Evolutionary conservation across 495 filamentous ascomycete species (phyloP).

Genomic region (Talaromyces borbonicus): DNA sequence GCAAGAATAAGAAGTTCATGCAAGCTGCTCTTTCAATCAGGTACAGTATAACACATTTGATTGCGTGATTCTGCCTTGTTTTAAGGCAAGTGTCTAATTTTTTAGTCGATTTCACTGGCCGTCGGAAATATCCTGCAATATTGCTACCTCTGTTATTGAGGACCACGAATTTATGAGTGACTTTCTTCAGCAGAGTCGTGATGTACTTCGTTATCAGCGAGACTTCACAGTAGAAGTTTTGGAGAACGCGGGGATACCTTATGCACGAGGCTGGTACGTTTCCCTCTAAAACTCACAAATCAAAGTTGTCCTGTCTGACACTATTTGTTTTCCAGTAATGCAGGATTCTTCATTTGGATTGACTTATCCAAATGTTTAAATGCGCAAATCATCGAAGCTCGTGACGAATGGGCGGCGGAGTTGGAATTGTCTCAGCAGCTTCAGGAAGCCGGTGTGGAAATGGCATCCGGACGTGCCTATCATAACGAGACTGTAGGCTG

Average conservation of each 20-base stretch:
- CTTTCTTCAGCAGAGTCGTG: constrained; percentile 19
- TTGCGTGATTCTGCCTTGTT: background rate
- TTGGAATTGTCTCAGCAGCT: background rate
- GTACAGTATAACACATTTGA: constrained; percentile 8
- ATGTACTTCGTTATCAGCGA: constrained; percentile 19
- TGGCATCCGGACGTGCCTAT: background rate
- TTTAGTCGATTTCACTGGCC: constrained; percentile 27
- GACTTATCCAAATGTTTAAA: constrained; percentile 24
- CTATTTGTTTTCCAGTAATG: constrained; percentile 26
- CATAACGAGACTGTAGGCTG: constrained; percentile 33
- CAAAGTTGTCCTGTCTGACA: background rate
- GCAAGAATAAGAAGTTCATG: constrained; percentile 25
- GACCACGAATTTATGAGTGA: constrained; percentile 21
- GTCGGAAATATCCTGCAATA: constrained; percentile 22
- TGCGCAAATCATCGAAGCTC: background rate
- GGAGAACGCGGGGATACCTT: constrained; percentile 22
- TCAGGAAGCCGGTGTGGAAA: background rate
- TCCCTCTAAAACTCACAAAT: background rate
- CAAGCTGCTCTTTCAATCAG: constrained; percentile 20
- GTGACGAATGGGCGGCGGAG: background rate
- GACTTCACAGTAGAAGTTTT: constrained; percentile 17
- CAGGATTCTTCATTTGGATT: constrained; percentile 43
- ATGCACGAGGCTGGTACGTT: constrained; percentile 21
- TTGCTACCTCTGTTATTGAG: constrained; percentile 29
- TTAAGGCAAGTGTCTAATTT: background rate